Evolutionary conservation across 345 rosid genomes (phyloP).

Genomic region (Gossypium ekmanianum): DNA sequence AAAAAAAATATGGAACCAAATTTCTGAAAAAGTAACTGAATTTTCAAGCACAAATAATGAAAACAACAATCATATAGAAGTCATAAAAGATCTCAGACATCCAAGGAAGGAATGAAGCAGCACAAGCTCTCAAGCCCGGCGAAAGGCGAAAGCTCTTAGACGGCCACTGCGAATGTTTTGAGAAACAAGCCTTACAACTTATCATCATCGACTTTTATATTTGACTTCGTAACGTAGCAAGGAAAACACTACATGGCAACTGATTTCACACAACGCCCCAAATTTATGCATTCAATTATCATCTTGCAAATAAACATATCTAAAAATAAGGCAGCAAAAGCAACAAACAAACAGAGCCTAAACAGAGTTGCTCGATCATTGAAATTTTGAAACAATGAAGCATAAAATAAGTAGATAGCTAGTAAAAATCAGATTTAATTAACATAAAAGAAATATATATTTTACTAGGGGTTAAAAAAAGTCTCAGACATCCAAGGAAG

Average conservation of each 20-base stretch:
- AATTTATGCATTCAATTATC: no score
- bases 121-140: constrained; percentile 47
- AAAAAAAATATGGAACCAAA: no score
- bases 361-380: background rate
- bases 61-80: no score
- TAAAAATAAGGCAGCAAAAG: background rate
- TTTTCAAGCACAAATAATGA: no score
- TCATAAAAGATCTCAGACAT: constrained; percentile 21
- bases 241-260: background rate
- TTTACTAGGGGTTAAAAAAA: background rate
- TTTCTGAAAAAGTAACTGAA: fast-evolving
- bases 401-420: no score
- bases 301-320: background rate
- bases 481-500: constrained; percentile 38
- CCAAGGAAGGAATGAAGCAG: constrained; percentile 35
- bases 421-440: background rate
- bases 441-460: no score
- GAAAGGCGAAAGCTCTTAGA: constrained; percentile 49
- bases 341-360: background rate
- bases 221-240: background rate
- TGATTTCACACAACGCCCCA: background rate
- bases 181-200: no score
- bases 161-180: constrained; percentile 61
- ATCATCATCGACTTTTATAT: no score
- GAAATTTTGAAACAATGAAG: background rate